Evolutionary conservation across 345 rosid species (phyloP).

Genomic region (Brassica nigra): DNA sequence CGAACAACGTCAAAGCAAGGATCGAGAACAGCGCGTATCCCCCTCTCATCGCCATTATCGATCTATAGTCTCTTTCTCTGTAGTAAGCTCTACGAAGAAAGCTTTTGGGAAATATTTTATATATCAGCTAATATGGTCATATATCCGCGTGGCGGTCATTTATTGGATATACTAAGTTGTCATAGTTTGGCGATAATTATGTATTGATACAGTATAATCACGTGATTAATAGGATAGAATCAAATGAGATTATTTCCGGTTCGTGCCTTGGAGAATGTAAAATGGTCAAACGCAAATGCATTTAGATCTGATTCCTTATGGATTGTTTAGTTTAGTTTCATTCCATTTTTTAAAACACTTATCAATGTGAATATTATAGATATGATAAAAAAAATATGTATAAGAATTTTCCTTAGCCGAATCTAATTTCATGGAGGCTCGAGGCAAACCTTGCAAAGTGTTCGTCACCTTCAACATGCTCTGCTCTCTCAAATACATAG

Average conservation of each 20-base stretch:
- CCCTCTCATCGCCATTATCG: constrained; percentile 49
- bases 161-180: constrained; percentile 37
- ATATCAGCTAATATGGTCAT: constrained; percentile 28
- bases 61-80: not conserved
- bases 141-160: constrained; percentile 29
- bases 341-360: not conserved
- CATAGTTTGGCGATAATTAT: constrained; percentile 20
- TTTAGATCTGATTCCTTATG: constrained; percentile 1
- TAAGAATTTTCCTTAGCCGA: constrained; percentile 22
- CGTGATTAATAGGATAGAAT: not conserved
- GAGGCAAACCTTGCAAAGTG: constrained; percentile 66
- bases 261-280: constrained; percentile 23
- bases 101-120: constrained; percentile 20
- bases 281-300: not conserved
- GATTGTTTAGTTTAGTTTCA: not conserved
- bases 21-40: constrained; percentile 43
- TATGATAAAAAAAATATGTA: constrained; percentile 12
- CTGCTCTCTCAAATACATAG: constrained; percentile 34
- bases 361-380: constrained; percentile 30
- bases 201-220: no score
- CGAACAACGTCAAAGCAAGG: constrained; percentile 40
- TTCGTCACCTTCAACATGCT: constrained; percentile 54
- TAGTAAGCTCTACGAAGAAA: not conserved
- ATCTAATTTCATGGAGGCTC: constrained; percentile 51
- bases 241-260: constrained; percentile 18